Percentiles rank a stretch among this genome's conserved stretches.
phyloP scores from a whole-genome alignment of 345 rosid species.

The Acer saccharum region DNA sequence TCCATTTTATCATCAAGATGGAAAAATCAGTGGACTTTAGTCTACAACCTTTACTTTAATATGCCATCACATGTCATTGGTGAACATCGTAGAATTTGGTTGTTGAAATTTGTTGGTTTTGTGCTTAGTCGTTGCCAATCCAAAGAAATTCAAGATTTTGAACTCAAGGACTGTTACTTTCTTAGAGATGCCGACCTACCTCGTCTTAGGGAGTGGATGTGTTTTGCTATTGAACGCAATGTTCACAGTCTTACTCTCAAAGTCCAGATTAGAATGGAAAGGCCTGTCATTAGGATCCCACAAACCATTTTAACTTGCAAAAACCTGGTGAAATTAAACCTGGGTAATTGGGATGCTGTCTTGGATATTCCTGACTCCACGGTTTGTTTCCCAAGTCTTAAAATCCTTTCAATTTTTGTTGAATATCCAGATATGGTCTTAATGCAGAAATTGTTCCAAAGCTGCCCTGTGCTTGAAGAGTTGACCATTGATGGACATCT shows the following conservation, averaged over 20 bases:
- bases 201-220: background rate
- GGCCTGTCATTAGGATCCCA: background rate
- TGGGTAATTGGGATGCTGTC: background rate
- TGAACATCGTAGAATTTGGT: background rate
- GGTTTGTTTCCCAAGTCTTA: background rate
- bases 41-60: background rate
- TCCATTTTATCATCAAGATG: constrained; percentile 18
- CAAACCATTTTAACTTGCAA: background rate
- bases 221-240: background rate
- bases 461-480: constrained; percentile 8
- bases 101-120: background rate
- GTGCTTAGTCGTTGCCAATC: constrained; percentile 1
- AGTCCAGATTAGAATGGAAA: background rate
- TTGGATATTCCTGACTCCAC: background rate
- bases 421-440: background rate
- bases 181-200: background rate
- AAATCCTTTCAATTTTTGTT: background rate
- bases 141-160: background rate
- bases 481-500: background rate
- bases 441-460: background rate
- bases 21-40: background rate
- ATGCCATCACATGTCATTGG: background rate
- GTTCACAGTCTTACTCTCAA: background rate
- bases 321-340: background rate
- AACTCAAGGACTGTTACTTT: background rate